Conservation (phyloP, 2,329 filamentous ascomycete genomes). For the Aurifilum marmelostoma region DNA sequence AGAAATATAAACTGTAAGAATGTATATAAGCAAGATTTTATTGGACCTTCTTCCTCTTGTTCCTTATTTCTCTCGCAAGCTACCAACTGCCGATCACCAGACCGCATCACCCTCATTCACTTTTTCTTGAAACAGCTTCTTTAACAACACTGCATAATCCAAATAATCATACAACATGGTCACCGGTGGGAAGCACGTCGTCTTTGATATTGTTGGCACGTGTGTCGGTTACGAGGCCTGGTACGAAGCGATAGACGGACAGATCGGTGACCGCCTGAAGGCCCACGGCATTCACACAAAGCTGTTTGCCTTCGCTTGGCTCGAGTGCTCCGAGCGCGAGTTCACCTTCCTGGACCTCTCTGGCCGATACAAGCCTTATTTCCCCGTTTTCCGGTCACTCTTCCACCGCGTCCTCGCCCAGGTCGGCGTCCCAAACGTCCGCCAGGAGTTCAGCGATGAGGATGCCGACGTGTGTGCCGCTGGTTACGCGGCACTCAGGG, state of each 20-base stretch:
- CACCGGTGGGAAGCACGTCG: constrained; percentile 44
- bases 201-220: constrained; percentile 59
- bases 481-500: constrained; percentile 42
- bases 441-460: constrained; percentile 45
- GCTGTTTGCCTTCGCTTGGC: constrained; percentile 51
- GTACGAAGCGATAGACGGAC: constrained; percentile 44
- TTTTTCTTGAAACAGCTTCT: too few species aligned
- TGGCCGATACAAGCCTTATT: constrained; percentile 47
- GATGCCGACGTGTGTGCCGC: constrained; percentile 45
- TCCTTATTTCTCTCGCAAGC: neutral
- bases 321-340: constrained; percentile 51
- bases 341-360: constrained; percentile 53
- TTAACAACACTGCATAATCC: too few species aligned
- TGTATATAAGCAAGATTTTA: neutral
- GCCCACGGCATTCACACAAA: constrained; percentile 44
- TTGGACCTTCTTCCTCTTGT: neutral
- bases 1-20: neutral
- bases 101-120: too few species aligned
- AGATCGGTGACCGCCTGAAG: constrained; percentile 46
- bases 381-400: constrained; percentile 45
- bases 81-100: neutral
- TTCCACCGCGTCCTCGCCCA: constrained; percentile 54
- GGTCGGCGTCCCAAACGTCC: constrained; percentile 47
- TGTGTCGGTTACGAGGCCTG: constrained; percentile 50
- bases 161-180: constrained; percentile 22